Base-by-base conservation (phyloP, 306 rosid genomes). In the Cicer bijugum region DNA sequence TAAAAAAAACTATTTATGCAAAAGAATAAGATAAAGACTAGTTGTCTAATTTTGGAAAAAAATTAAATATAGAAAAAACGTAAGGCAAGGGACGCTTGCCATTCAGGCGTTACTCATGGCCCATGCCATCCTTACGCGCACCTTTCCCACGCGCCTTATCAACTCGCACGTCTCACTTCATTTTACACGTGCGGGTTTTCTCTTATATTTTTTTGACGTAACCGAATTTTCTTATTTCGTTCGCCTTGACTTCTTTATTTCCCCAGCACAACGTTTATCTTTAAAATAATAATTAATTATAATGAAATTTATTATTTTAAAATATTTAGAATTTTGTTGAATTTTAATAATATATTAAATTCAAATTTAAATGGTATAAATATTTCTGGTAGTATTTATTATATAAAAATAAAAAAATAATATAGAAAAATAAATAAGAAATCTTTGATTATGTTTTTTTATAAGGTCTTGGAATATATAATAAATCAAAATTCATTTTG, bases 61-160 rank as follows among this genome's bases (percentile, higher is more conserved):
- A 28, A 28, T 59, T 59, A 59, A 67, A 76, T 37, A 44, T 17
- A 15, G 9, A 8, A 16, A 51, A 81, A 62, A 75, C 62, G 75
- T 76, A 71, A 82, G 82, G 82, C 67, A 23, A 23, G 65, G 15
- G 71, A 71, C 39, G 53, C 66, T 3, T 62, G 59, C 83, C 61
- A 82, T 61, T 19, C 17, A 16, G 71, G 66, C 72, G 12, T 70
- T 56, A 44, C 44, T 11, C 16, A 53, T 79, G 75, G 15, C 62
- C 75, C 81, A 64, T 75, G 43, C 72, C 11, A 79, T 47, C 71
- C 47, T 66, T 67, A 82, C 83, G 78, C 86, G 75, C 86, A 4
- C 16, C 20, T 7, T 53, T 5, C 17, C 3, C 83, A 63, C 71
- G 67, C 76, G 78, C 59, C 39, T 37, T 4, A 7, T 11, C 4